Evolutionary conservation across 2,329 filamentous ascomycete genomes (phyloP).

Genomic region (Fusarium pseudograminearum): DNA sequence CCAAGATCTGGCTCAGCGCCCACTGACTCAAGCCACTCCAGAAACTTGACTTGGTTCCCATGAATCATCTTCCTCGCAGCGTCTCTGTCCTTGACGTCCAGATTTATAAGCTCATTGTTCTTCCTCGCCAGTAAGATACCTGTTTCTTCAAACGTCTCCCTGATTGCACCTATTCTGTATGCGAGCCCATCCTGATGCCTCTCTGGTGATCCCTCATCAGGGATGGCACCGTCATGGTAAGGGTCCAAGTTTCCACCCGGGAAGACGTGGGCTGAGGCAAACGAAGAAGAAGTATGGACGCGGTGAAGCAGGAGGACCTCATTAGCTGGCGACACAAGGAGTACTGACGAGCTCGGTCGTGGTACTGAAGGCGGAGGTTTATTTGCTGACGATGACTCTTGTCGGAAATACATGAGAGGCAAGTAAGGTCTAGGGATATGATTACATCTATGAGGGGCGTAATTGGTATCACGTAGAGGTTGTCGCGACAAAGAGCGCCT

Average conservation of each 20-base stretch:
- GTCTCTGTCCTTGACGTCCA: slow-evolving; percentile 71
- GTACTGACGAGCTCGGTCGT: slow-evolving; percentile 78
- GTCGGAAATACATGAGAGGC: slow-evolving; percentile 31
- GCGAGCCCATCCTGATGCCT: slow-evolving; percentile 77
- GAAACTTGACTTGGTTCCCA: slow-evolving; percentile 72
- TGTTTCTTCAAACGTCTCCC: slow-evolving; percentile 96
- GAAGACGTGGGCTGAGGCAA: slow-evolving; percentile 94
- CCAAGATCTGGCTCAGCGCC: slow-evolving; percentile 75
- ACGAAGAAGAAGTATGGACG: slow-evolving; percentile 83
- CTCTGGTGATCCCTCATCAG: slow-evolving; percentile 58
- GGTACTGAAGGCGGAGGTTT: slow-evolving; percentile 57
- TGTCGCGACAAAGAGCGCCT: slow-evolving; percentile 29
- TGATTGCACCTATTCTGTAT: slow-evolving; percentile 85
- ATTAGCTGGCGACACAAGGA: slow-evolving; percentile 87
- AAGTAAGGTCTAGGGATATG: background rate
- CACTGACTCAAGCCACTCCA: slow-evolving; percentile 69
- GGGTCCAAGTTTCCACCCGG: slow-evolving; percentile 87
- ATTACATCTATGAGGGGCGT: slow-evolving; percentile 14
- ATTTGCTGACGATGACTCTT: slow-evolving; percentile 20
- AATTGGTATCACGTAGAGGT: slow-evolving; percentile 8
- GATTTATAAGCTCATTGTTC: slow-evolving; percentile 68
- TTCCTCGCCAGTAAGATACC: slow-evolving; percentile 81
- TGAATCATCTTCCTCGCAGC: slow-evolving; percentile 77
- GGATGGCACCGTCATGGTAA: slow-evolving; percentile 77
- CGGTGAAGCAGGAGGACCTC: slow-evolving; percentile 90